Evolutionary conservation across 345 rosid species (phyloP), one percentile per base, ranked within the genome.

Genomic region (Iberis pinnata): DNA sequence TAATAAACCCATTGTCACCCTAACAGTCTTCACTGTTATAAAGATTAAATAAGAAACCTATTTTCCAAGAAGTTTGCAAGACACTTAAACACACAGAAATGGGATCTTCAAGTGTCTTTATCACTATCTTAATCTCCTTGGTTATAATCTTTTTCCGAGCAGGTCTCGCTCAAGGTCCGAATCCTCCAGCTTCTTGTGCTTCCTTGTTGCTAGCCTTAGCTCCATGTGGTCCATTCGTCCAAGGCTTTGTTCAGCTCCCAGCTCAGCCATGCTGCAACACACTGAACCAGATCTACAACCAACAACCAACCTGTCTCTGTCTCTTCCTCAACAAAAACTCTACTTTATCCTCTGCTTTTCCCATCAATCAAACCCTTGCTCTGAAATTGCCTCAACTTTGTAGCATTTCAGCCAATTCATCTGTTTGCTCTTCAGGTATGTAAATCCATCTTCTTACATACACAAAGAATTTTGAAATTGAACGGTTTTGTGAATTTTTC

Each of bases 191-290:
- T 36, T 63, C 82, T 9, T 89, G 97, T 70, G 64, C 71, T n/a
- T 65, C 90, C 1, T 49, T 55, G 18, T 62, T 86, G 43, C 60
- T 84, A 8, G 53, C 76, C 4, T 56, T 89, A 25, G 60, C 75
- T 49, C 79, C 88, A 2, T 89, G 96, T 53, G 81, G 79, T 12
- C 80, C 95, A 1, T 89, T 73, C 32, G 84, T 82, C 38, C 88
- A 80, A 25, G 95, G 88, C 47, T 39, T 49, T 1, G 69, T 64
- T 55, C 84, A 12, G 43, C 29, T 64, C n/a, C 97, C 90, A 0
- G 52, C 68, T 11, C 67, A 66, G 51, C 49, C 77, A 9, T 89
- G 97, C 76, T 81, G 97, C 26, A 55, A 70, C 64, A 81, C 64
- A 73, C 79, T 89, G 49, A 58, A 49, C 64, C 86, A 63, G 18